These are phyloP conservation scores for Aspergillus versicolor DNA, from an alignment of 2,329 filamentous ascomycete species.

Conservation along the genomic window DNA sequence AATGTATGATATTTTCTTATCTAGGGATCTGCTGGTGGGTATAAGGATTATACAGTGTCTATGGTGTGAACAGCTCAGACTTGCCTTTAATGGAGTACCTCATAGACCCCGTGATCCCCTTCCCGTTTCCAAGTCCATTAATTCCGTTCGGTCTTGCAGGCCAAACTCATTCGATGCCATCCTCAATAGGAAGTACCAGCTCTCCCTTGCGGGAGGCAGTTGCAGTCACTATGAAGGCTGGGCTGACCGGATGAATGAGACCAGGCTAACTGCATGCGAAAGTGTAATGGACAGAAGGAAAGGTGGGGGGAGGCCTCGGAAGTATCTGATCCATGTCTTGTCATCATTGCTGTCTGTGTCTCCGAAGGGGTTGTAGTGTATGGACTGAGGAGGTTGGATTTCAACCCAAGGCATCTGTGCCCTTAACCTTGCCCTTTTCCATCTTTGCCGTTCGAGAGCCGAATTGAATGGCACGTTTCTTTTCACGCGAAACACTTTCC, in stretches of 20 bases:
- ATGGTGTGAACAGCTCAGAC: slow-evolving; percentile 31
- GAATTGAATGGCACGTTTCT: slow-evolving; percentile 90
- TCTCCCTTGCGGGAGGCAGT: slow-evolving; percentile 13
- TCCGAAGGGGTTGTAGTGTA: slow-evolving; percentile 1
- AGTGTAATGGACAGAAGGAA: slow-evolving; percentile 3
- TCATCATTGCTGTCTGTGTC: slow-evolving; percentile 39
- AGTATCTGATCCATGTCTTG: slow-evolving; percentile 43
- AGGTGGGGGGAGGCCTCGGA: slow-evolving; percentile 31
- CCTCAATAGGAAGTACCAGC: slow-evolving; percentile 15
- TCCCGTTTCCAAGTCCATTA: neutral
- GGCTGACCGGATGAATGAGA: neutral
- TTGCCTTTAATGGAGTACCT: slow-evolving; percentile 33
- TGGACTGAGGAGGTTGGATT: neutral
- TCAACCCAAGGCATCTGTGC: slow-evolving; percentile 56
- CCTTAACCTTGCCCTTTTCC: slow-evolving; percentile 65
- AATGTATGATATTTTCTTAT: neutral
- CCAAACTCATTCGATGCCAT: neutral
- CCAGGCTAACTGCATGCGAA: neutral
- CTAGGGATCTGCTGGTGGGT: neutral
- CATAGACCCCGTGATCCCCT: slow-evolving; percentile 11
- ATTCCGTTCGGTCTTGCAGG: neutral
- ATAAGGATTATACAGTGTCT: neutral
- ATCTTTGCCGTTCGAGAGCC: slow-evolving; percentile 81
- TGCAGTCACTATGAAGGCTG: slow-evolving; percentile 8
- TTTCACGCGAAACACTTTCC: slow-evolving; percentile 71